Evolutionary conservation across 805 yeast genomes (phyloP).

Genomic region (Barnettozyma pratensis): DNA sequence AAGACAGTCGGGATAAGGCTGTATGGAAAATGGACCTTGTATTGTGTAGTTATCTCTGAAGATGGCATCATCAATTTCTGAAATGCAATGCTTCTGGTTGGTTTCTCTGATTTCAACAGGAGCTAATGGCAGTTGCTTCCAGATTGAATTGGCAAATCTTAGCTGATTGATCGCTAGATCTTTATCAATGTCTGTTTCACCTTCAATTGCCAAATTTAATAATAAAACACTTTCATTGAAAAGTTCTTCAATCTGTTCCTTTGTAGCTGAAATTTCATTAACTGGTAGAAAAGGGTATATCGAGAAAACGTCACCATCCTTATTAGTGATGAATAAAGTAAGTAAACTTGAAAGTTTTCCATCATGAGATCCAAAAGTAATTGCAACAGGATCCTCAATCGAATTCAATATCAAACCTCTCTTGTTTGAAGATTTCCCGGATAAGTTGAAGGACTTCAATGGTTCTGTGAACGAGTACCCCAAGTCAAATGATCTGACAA

Average conservation of each 20-base stretch:
- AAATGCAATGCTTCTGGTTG: conserved; percentile 17
- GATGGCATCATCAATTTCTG: conserved; percentile 10
- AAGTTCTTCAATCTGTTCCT: conserved; percentile 26
- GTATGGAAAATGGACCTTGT: conserved; percentile 52
- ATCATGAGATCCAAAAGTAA: conserved; percentile 21
- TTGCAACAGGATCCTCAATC: conserved; percentile 19
- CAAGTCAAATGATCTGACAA: conserved; percentile 33
- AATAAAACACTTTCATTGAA: conserved; percentile 30
- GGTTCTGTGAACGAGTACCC: conserved; percentile 25
- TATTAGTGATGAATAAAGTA: conserved; percentile 46
- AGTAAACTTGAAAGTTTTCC: conserved; percentile 34
- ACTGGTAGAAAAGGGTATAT: conserved; percentile 62
- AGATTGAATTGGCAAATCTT: conserved; percentile 30
- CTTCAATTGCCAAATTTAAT: conserved; percentile 24
- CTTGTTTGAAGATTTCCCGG: conserved; percentile 15
- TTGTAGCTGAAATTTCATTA: conserved; percentile 32
- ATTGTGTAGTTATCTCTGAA: conserved; percentile 12
- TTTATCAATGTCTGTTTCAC: not conserved
- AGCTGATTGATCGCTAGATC: conserved; percentile 28
- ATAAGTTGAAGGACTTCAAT: conserved; percentile 10
- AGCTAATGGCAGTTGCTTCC: conserved; percentile 22
- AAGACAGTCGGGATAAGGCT: conserved; percentile 50
- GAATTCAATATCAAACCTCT: conserved; percentile 18
- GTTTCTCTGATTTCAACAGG: conserved; percentile 20
- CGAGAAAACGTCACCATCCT: conserved; percentile 54